Conservation (phyloP, 2,329 filamentous ascomycete species). For the Penicillium sp. region DNA sequence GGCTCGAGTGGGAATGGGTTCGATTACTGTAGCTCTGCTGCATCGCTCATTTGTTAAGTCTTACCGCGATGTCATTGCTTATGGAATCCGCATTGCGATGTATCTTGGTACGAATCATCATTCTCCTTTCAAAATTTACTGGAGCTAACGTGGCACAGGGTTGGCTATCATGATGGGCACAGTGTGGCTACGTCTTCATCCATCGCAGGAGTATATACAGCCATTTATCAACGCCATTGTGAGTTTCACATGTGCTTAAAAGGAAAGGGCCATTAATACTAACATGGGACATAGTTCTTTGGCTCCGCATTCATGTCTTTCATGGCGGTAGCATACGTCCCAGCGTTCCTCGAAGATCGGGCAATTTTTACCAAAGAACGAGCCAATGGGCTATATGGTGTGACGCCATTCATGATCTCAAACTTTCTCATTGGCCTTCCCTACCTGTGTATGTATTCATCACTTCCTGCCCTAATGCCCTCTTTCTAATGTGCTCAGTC, state of each 20-base stretch:
- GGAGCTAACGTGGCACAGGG: slow-evolving; percentile 35
- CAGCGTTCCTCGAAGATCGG: slow-evolving; percentile 76
- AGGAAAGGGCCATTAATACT: neutral
- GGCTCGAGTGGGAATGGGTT: slow-evolving; percentile 45
- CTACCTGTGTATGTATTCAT: slow-evolving; percentile 59
- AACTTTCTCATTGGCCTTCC: slow-evolving; percentile 82
- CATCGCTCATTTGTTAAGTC: slow-evolving; percentile 80
- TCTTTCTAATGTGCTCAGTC: slow-evolving; percentile 45
- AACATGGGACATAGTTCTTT: slow-evolving; percentile 53
- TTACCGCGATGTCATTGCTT: slow-evolving; percentile 78
- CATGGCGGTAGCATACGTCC: slow-evolving; percentile 82
- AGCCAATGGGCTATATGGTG: slow-evolving; percentile 75
- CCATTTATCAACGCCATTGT: slow-evolving; percentile 77
- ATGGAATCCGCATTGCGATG: slow-evolving; percentile 79
- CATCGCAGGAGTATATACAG: slow-evolving; percentile 70
- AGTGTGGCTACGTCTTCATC: slow-evolving; percentile 72
- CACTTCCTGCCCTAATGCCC: neutral
- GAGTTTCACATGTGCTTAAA: slow-evolving; percentile 19
- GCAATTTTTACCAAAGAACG: slow-evolving; percentile 72
- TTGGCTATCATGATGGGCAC: slow-evolving; percentile 86
- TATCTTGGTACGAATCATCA: slow-evolving; percentile 58
- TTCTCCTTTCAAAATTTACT: slow-evolving; percentile 9
- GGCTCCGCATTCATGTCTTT: slow-evolving; percentile 74
- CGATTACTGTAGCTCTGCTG: slow-evolving; percentile 63
- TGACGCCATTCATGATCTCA: slow-evolving; percentile 68